phyloP scores from a whole-genome alignment of 1,139 yeast species.

The Blastobotrys ciferrii region DNA sequence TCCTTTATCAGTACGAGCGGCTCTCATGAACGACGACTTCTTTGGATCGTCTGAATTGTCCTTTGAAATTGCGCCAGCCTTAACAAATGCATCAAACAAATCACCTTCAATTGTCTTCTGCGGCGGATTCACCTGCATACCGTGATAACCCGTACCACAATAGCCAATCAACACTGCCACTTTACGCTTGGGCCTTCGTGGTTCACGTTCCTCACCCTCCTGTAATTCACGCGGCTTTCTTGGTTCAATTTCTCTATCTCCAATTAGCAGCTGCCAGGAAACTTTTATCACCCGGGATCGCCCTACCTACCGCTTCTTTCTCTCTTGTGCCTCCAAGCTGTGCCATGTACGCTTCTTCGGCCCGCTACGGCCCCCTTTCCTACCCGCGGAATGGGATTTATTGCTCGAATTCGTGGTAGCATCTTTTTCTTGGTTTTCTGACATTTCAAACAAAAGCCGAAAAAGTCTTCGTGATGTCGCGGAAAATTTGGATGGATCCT shows the following conservation, averaged over 20 bases:
- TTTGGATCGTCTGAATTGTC: conserved; percentile 89
- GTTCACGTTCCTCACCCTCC: conserved; percentile 40
- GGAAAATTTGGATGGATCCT: no score
- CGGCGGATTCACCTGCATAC: conserved; percentile 94
- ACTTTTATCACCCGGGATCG: background rate
- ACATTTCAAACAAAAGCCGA: background rate
- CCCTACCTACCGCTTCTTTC: conserved; percentile 12
- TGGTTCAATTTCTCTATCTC: conserved; percentile 13
- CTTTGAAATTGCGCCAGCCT: conserved; percentile 86
- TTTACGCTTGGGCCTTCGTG: conserved; percentile 72
- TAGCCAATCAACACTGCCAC: conserved; percentile 94
- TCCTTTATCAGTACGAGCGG: conserved; percentile 98
- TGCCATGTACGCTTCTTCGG: background rate
- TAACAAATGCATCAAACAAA: conserved; percentile 75
- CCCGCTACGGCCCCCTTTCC: conserved; percentile 7
- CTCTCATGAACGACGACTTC: conserved; percentile 88
- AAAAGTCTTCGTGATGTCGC: no score
- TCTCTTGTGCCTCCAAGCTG: conserved; percentile 7
- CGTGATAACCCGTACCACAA: conserved; percentile 97
- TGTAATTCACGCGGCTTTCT: conserved; percentile 24
- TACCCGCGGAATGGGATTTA: conserved; percentile 2
- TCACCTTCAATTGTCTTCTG: conserved; percentile 91
- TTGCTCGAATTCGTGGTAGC: background rate
- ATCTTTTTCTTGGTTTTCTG: background rate
- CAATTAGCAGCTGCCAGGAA: conserved; percentile 1